These are phyloP conservation scores for Russula foetens DNA, from an alignment of 768 basidiomycete genomes.

Conservation along the genomic window DNA sequence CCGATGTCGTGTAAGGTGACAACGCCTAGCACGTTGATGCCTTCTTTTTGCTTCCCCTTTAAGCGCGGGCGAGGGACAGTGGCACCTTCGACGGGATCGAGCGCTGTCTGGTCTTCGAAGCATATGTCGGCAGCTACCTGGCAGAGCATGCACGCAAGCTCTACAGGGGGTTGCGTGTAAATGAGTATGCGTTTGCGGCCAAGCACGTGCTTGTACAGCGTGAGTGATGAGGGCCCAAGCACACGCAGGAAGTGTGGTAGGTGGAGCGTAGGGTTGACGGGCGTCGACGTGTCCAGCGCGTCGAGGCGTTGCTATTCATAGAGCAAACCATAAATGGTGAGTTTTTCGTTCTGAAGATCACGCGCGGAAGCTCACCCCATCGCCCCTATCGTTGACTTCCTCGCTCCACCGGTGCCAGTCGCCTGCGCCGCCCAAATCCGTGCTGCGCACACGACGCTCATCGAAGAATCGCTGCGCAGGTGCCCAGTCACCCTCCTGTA, in stretches of 20 bases:
- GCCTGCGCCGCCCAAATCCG: conserved; percentile 47
- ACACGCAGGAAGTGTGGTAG: conserved; percentile 70
- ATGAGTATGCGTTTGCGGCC: conserved; percentile 70
- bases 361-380: background rate
- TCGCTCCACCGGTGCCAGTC: conserved; percentile 63
- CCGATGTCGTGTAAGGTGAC: conserved; percentile 70
- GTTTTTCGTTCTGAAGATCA: background rate
- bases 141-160: conserved; percentile 66
- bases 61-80: conserved; percentile 17
- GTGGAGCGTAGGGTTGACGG: conserved; percentile 52
- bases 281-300: background rate
- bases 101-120: conserved; percentile 34
- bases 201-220: conserved; percentile 72
- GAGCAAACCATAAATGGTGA: background rate
- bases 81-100: conserved; percentile 4
- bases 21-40: conserved; percentile 68
- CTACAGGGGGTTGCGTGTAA: conserved; percentile 72
- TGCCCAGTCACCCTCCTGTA: conserved; percentile 53
- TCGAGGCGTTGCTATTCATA: background rate
- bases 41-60: conserved; percentile 38
- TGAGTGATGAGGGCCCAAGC: conserved; percentile 70
- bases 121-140: conserved; percentile 55
- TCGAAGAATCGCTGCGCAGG: conserved; percentile 58
- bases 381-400: conserved; percentile 40
- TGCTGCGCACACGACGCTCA: conserved; percentile 42